Percentiles rank a stretch among this genome's conserved stretches.
Evolutionary conservation across 805 yeast genomes (phyloP).

Genomic region (Nakazawaea laoshanensis): DNA sequence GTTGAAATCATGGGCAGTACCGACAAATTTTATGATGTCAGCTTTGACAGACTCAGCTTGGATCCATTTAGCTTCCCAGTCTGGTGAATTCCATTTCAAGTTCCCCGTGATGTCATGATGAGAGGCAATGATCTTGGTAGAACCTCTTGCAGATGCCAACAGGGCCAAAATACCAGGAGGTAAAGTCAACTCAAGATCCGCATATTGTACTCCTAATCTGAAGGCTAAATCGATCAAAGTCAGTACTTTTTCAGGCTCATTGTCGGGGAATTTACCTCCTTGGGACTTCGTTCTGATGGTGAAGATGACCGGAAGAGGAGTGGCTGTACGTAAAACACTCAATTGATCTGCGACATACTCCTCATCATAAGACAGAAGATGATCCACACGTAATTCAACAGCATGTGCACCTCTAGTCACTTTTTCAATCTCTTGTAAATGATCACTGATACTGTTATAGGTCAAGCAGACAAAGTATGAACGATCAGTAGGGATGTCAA

Average conservation of each 20-base stretch:
- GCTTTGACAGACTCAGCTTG: slow-evolving; percentile 54
- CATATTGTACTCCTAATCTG: slow-evolving; percentile 69
- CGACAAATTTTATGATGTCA: slow-evolving; percentile 79
- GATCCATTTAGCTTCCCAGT: slow-evolving; percentile 68
- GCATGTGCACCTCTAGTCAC: slow-evolving; percentile 69
- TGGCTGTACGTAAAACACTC: slow-evolving; percentile 55
- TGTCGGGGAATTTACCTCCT: slow-evolving; percentile 76
- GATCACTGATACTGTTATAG: slow-evolving; percentile 45
- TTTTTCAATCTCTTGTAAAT: slow-evolving; percentile 36
- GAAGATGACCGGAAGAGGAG: slow-evolving; percentile 68
- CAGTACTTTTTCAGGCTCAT: slow-evolving; percentile 36
- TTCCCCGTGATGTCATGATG: slow-evolving; percentile 66
- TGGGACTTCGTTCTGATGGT: slow-evolving; percentile 72
- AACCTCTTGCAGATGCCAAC: slow-evolving; percentile 43
- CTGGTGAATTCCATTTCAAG: slow-evolving; percentile 56
- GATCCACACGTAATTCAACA: slow-evolving; percentile 77
- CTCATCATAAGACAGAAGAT: slow-evolving; percentile 39
- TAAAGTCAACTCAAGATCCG: slow-evolving; percentile 71
- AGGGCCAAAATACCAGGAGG: slow-evolving; percentile 47
- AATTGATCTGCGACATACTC: slow-evolving; percentile 67
- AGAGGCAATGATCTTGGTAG: slow-evolving; percentile 72
- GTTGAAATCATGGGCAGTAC: slow-evolving; percentile 51
- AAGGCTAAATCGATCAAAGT: slow-evolving; percentile 53
- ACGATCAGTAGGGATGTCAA: slow-evolving; percentile 33
- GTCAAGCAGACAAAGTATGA: slow-evolving; percentile 72